A percentile compares a stretch with the other conserved stretches of the same genome.
Evolutionary conservation across 139 green algal species (phyloP).

Genomic region (Coelastrella sp.): DNA sequence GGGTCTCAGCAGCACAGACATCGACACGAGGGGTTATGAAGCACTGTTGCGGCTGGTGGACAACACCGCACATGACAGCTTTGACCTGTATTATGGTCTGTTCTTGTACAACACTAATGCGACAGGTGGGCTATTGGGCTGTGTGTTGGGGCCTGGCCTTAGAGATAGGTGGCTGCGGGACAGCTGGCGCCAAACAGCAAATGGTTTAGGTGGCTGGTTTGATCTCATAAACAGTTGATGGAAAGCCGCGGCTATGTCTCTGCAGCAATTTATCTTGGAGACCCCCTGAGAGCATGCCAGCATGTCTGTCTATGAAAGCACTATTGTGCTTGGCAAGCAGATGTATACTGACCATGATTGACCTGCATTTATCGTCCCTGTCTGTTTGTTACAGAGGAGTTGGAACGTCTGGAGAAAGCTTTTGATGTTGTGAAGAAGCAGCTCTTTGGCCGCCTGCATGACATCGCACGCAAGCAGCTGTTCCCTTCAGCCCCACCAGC

Average conservation of each 20-base stretch:
- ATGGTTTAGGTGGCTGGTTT: background rate
- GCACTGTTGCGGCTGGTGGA: conserved; percentile 95
- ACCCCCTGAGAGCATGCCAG: background rate
- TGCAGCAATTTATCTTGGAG: background rate
- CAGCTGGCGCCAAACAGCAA: background rate
- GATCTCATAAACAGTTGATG: background rate
- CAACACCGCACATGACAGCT: conserved; percentile 98
- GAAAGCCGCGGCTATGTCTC: background rate
- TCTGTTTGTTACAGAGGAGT: conserved; percentile 39
- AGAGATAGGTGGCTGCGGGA: background rate
- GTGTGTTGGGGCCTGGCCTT: background rate
- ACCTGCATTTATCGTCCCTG: background rate
- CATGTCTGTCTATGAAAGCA: background rate
- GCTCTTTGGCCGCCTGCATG: conserved; percentile 88
- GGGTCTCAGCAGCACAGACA: conserved; percentile 78
- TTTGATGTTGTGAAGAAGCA: conserved; percentile 91
- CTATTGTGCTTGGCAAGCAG: background rate
- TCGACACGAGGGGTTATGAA: conserved; percentile 97
- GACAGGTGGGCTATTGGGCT: conserved; percentile 3
- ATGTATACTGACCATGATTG: background rate
- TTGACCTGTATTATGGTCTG: conserved; percentile 99
- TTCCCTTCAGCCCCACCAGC: background rate
- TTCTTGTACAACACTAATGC: conserved; percentile 97
- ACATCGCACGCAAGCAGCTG: conserved; percentile 69
- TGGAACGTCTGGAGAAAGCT: conserved; percentile 65